Evolutionary conservation across 2,329 filamentous ascomycete species (phyloP).

Genomic region (Daldinia eschscholtzii): DNA sequence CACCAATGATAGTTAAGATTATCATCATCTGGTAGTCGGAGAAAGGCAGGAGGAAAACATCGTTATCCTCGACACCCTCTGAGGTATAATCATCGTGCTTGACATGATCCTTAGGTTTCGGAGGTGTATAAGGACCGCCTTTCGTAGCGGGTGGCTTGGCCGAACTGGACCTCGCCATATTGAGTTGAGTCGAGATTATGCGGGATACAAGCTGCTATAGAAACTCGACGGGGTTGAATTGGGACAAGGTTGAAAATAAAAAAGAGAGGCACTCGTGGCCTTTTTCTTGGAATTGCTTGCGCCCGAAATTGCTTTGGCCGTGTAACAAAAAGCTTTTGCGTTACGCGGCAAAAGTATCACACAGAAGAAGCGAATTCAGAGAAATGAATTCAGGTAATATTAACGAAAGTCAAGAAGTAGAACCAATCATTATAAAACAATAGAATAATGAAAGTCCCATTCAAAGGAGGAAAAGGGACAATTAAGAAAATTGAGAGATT

Average conservation of each 20-base stretch:
- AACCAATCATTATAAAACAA: constrained; percentile 58
- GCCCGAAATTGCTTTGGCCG: constrained; percentile 31
- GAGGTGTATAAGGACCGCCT: constrained; percentile 46
- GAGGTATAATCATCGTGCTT: constrained; percentile 74
- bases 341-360: constrained; percentile 37
- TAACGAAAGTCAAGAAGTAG: constrained; percentile 60
- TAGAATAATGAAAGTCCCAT: constrained; percentile 44
- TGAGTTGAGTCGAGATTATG: constrained; percentile 29
- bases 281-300: constrained; percentile 36
- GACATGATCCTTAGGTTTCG: constrained; percentile 51
- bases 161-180: constrained; percentile 57
- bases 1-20: constrained; percentile 79
- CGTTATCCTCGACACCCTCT: constrained; percentile 86
- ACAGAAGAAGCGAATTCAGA: constrained; percentile 43
- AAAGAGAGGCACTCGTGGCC: constrained; percentile 48
- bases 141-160: constrained; percentile 56
- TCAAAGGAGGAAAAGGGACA: constrained; percentile 43
- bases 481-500: constrained; percentile 29
- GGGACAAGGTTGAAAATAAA: constrained; percentile 23
- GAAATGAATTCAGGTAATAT: constrained; percentile 40
- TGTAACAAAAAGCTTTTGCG: constrained; percentile 37
- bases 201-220: constrained; percentile 8
- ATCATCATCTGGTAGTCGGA: constrained; percentile 86
- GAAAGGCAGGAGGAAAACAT: constrained; percentile 87
- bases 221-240: constrained; percentile 17